These are phyloP conservation scores for Lumnitzera littorea DNA, from an alignment of 345 rosid species.

Conservation along the genomic window DNA sequence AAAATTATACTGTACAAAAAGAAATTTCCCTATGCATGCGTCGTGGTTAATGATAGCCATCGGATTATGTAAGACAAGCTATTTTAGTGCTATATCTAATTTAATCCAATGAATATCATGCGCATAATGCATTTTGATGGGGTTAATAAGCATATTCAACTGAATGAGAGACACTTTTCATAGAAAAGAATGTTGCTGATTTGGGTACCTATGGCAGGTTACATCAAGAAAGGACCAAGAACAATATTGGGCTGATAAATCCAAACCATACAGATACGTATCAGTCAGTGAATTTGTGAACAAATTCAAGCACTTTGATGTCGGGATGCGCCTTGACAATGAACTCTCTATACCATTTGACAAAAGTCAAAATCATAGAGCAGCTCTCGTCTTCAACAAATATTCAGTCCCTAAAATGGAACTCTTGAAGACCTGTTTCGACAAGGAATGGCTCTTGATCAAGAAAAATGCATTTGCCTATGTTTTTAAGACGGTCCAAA, in stretches of 20 bases:
- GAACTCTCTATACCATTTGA: conserved; percentile 57
- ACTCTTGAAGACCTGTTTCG: conserved; percentile 65
- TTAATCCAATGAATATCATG: no score
- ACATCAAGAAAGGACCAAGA: conserved; percentile 87
- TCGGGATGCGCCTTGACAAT: conserved; percentile 44
- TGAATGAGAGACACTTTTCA: no score
- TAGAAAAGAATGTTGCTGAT: background rate
- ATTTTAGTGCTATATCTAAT: no score
- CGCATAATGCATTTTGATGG: no score
- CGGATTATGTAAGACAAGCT: no score
- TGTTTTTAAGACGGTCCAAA: conserved; percentile 62
- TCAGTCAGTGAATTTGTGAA: conserved; percentile 51
- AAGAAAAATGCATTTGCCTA: conserved; percentile 63
- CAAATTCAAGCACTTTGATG: conserved; percentile 58
- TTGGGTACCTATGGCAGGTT: conserved; percentile 35
- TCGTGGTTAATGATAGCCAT: no score
- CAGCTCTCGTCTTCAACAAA: conserved; percentile 56
- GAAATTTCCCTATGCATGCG: no score
- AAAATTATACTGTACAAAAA: background rate
- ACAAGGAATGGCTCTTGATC: conserved; percentile 70
- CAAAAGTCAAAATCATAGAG: conserved; percentile 49
- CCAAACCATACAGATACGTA: conserved; percentile 53
- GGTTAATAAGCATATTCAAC: no score
- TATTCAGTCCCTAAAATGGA: conserved; percentile 51
- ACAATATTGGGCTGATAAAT: conserved; percentile 71